phyloP scores from a whole-genome alignment of 441 rosid genomes.

The Brassica balearica region DNA sequence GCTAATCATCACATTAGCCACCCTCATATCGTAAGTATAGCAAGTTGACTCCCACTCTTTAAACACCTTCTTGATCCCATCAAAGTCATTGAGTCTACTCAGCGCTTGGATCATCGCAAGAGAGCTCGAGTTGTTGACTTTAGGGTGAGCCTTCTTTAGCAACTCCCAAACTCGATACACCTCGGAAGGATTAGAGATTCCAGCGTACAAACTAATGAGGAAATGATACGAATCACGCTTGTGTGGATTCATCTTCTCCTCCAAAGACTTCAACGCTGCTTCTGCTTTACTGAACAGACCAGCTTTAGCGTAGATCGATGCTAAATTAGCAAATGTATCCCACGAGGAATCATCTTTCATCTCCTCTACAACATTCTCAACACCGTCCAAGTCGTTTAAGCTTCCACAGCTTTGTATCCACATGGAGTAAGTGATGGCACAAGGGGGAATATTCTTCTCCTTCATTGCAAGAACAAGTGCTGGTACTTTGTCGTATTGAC shows the following conservation, averaged over 20 bases:
- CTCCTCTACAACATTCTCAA: constrained; percentile 60
- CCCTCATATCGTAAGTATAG: constrained; percentile 58
- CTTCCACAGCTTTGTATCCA: constrained; percentile 65
- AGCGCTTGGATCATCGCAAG: constrained; percentile 62
- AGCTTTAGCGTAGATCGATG: constrained; percentile 58
- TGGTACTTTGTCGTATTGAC: constrained; percentile 61
- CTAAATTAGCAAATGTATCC: constrained; percentile 57
- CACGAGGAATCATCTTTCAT: constrained; percentile 45
- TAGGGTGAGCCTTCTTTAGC: constrained; percentile 48
- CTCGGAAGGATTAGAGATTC: constrained; percentile 53
- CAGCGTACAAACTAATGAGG: constrained; percentile 64
- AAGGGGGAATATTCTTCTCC: constrained; percentile 47
- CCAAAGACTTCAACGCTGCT: constrained; percentile 58
- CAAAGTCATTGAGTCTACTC: constrained; percentile 53
- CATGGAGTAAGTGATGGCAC: constrained; percentile 42
- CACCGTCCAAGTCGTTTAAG: constrained; percentile 61
- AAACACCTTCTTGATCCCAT: constrained; percentile 55
- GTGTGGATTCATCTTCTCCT: constrained; percentile 46
- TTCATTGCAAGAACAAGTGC: constrained; percentile 56
- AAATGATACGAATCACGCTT: constrained; percentile 66
- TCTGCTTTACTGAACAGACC: constrained; percentile 66
- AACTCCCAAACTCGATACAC: constrained; percentile 65
- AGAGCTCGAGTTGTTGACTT: constrained; percentile 54
- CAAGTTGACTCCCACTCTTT: constrained; percentile 66
- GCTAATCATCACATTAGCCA: constrained; percentile 52